Evolutionary conservation across 2,329 filamentous ascomycete genomes (phyloP).

Genomic region (Penicillium sp.): DNA sequence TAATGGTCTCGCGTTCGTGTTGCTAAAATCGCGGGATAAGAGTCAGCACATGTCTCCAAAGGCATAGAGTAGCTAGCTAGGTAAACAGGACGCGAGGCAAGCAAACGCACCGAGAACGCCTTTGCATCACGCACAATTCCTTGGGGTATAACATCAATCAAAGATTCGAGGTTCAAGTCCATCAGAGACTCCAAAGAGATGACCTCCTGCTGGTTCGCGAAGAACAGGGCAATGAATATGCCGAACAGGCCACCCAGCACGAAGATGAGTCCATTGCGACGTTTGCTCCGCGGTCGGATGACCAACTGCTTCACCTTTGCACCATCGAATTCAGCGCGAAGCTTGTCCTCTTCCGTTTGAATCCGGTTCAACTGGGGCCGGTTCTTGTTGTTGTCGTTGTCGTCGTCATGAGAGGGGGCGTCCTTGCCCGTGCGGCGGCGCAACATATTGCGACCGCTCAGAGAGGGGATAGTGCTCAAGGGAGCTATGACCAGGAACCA

Average conservation of each 20-base stretch:
- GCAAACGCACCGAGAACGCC: conserved; percentile 70
- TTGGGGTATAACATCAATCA: conserved; percentile 86
- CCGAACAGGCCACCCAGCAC: conserved; percentile 87
- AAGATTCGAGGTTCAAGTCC: conserved; percentile 76
- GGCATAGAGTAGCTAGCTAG: conserved; percentile 6
- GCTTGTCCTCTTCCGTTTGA: conserved; percentile 25
- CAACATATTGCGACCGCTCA: conserved; percentile 37
- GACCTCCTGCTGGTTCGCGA: conserved; percentile 85
- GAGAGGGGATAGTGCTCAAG: conserved; percentile 5
- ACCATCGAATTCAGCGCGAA: conserved; percentile 26
- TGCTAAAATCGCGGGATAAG: conserved; percentile 52
- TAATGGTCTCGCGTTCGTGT: conserved; percentile 82
- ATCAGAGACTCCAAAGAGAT: conserved; percentile 77
- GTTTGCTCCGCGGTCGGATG: conserved; percentile 60
- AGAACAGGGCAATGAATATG: conserved; percentile 83
- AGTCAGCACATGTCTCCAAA: conserved; percentile 12
- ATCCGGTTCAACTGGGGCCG: conserved; percentile 7
- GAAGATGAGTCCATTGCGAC: conserved; percentile 81
- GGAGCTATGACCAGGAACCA: not conserved
- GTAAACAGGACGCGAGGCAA: not conserved
- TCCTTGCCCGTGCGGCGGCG: conserved; percentile 49
- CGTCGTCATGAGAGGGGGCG: conserved; percentile 30
- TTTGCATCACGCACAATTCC: conserved; percentile 83
- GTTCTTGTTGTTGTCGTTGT: conserved; percentile 25
- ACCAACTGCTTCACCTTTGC: conserved; percentile 35